Evolutionary conservation across 225 moss, liverwort and hornwort species (phyloP), one percentile per base, ranked within the genome.

Genomic region (Sphagnum contortum): DNA sequence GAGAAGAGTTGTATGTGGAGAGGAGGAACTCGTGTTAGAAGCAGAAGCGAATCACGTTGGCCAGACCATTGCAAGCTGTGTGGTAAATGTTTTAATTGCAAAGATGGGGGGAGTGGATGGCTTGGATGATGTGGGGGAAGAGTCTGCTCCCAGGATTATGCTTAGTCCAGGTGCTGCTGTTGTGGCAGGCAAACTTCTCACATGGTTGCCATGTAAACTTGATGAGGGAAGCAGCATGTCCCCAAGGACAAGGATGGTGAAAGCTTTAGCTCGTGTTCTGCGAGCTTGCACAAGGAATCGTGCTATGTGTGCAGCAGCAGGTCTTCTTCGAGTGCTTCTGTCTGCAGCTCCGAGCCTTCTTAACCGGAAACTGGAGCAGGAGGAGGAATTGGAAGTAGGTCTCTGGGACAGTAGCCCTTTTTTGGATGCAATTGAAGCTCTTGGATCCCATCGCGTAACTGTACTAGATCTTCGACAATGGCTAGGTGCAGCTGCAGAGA

Each of bases 281-380:
- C 93, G 87, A 73, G 88, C 92, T 55, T 98, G 96, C 75, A 92
- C 96, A 47, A 85, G 96, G 70, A 98, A 98, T 68, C 83, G 96
- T 67, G 93, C 90, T 55, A 98, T 98, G 96, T 93, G 93, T 66
- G 87, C 96, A 50, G 81, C 92, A 64, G 82, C 83, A 44, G 90
- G 90, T 14, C 85, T 98, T 29, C 60, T 98, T 64, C 90, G 88
- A 50, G 80, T 79, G 65, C 80, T 89, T 57, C 69, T 98, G 44
- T 78, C 83, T 55, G 72, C 91, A 60, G 81, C 87, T 73, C 90
- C 87, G 65, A 65, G 71, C 60, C 86, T 93, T 65, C 79, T 89
- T 49, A 76, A 70, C 5, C 60, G 71, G 64, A 78, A 88, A 75
- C 75, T 61, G 59, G 80, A 76, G 60, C 78, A 80, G 47, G 76